Evolutionary conservation across 2,329 filamentous ascomycete species (phyloP).

Genomic region (Aspergillus floridensis): DNA sequence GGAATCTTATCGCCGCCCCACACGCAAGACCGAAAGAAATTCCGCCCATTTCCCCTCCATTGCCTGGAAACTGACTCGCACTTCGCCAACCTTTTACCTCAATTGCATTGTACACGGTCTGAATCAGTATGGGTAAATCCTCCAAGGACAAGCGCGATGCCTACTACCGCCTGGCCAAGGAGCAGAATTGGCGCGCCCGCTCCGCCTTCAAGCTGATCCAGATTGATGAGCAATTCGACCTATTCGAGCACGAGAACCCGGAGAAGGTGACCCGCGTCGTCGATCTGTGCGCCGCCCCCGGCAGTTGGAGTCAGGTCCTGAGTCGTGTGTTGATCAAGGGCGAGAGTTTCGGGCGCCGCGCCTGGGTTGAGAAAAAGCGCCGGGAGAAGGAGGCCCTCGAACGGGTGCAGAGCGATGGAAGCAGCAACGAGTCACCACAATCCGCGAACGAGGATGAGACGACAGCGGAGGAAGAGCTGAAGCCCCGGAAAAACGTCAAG

Average conservation of each 20-base stretch:
- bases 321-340: slow-evolving; percentile 91
- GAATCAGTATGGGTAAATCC: slow-evolving; percentile 76
- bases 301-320: slow-evolving; percentile 95
- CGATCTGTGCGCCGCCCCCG: slow-evolving; percentile 91
- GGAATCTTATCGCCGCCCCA: slow-evolving; percentile 40
- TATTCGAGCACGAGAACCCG: slow-evolving; percentile 64
- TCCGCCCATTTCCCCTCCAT: slow-evolving; percentile 4
- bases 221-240: slow-evolving; percentile 91
- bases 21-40: slow-evolving; percentile 24
- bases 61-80: background rate
- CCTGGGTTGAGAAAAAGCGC: slow-evolving; percentile 82
- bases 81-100: background rate
- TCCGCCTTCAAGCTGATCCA: slow-evolving; percentile 97
- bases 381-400: slow-evolving; percentile 45
- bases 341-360: slow-evolving; percentile 79
- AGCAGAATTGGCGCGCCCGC: slow-evolving; percentile 95
- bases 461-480: slow-evolving; percentile 35
- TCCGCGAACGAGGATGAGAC: slow-evolving; percentile 13
- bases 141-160: slow-evolving; percentile 98
- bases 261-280: slow-evolving; percentile 85
- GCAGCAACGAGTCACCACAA: background rate
- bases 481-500: slow-evolving; percentile 70
- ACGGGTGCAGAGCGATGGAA: slow-evolving; percentile 17
- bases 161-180: slow-evolving; percentile 96
- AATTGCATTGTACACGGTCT: background rate